Base-by-base conservation (phyloP, 1,139 yeast genomes). In the Meyerozyma carpophila region DNA sequence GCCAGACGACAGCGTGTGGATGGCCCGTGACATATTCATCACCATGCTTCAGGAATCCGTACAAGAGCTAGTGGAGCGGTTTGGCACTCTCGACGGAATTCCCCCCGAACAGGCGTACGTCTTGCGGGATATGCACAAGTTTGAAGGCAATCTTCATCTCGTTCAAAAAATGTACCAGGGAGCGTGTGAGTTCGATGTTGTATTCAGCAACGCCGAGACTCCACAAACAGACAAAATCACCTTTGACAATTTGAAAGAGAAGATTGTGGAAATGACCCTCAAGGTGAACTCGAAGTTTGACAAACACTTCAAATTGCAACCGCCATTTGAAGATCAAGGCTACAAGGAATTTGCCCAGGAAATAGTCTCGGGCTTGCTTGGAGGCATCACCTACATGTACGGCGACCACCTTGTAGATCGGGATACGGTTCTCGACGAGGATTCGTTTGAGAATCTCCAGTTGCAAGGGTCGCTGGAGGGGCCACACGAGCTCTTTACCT, bases 351-450 rank as follows among this genome's bases (percentile, higher is more conserved):
- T 93, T 65, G 96, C 91, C 2, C 73, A 85, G 53, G 93, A 87
- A 53, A 68, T 89, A 36, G 60, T 93, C 14, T 85, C 97, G 0
- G 93, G 93, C 41, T 69, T 93, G 40, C 64, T 89, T 44, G 98
- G 98, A 11, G 98, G 98, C 8, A 75, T 93, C 43, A 87, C 96
- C 1, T 91, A 89, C 61, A 85, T 86, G 55, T 74, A 88, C 55
- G 98, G 98, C n/a, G 86, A 83, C 44, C 89, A 86, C 45, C 57
- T 86, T 42, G 95, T 91, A 13, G 96, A 90, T 56, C 72, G 96
- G 52, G 73, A 74, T 4, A 79, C 90, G 2, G 69, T 73, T 7
- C 67, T 84, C 32, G 88, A 84, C 50, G 93, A 84, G 46, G 82
- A 80, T 14, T 73, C 78, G 1, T 81, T 80, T 59, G 80, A 77